phyloP scores from a whole-genome alignment of 257 asterid genomes.

The Solanum sparsipilum region DNA sequence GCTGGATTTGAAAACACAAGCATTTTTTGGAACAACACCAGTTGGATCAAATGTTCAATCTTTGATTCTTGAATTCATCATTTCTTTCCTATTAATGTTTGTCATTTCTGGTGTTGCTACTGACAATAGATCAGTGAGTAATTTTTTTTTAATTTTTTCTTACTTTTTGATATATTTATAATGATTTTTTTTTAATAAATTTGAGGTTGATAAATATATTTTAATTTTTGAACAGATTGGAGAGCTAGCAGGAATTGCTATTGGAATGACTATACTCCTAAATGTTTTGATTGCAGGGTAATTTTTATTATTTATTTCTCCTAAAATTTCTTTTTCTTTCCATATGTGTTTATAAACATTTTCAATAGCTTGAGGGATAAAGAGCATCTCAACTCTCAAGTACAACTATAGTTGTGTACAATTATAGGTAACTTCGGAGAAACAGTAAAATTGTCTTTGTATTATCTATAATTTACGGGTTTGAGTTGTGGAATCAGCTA shows the following conservation, averaged over 20 bases:
- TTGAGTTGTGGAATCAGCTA: neutral
- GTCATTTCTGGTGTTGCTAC: slow-evolving; percentile 74
- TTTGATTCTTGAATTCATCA: slow-evolving; percentile 38
- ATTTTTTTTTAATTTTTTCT: neutral
- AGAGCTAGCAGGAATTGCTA: slow-evolving; percentile 68
- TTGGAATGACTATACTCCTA: slow-evolving; percentile 58
- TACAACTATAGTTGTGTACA: neutral
- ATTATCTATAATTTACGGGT: neutral
- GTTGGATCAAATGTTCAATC: slow-evolving; percentile 40
- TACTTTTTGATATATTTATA: neutral
- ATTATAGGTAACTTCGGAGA: neutral
- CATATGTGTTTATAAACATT: neutral
- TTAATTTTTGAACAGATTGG: slow-evolving; percentile 28
- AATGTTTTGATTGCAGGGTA: slow-evolving; percentile 58
- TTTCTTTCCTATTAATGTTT: slow-evolving; percentile 49
- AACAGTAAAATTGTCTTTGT: neutral
- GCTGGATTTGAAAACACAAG: slow-evolving; percentile 21
- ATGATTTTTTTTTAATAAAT: neutral
- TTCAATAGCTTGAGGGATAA: neutral
- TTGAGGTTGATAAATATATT: neutral
- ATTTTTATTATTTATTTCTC: neutral
- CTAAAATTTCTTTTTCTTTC: neutral
- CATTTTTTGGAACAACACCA: slow-evolving; percentile 41
- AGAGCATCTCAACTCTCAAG: neutral
- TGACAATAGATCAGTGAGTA: slow-evolving; percentile 51